Conservation (phyloP, 495 filamentous ascomycete genomes). For the Massariosphaeria phaeospora region DNA sequence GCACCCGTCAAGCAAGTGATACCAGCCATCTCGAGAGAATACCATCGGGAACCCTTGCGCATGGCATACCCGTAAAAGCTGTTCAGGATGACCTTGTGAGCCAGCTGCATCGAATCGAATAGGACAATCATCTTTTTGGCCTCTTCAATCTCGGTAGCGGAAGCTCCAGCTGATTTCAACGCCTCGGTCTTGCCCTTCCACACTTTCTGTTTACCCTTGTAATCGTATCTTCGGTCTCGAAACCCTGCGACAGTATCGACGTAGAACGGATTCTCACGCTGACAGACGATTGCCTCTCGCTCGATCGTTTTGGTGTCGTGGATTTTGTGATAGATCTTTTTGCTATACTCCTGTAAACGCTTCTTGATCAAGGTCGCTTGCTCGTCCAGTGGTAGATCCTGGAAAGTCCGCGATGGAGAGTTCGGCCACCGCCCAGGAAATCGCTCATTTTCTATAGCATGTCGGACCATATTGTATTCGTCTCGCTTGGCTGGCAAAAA, state of each 20-base stretch:
- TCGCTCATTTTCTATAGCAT: constrained; percentile 84
- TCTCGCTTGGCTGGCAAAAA: constrained; percentile 93
- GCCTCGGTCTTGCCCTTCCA: constrained; percentile 95
- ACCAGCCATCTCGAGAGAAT: constrained; percentile 99
- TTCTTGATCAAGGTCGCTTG: constrained; percentile 80
- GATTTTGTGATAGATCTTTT: constrained; percentile 99
- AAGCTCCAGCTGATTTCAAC: constrained; percentile 74
- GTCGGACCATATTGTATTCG: constrained; percentile 98
- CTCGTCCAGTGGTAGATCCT: constrained; percentile 76
- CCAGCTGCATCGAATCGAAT: constrained; percentile 92
- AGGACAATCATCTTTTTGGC: constrained; percentile 98
- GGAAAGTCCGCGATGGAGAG: constrained; percentile 65
- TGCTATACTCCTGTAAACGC: constrained; percentile 84
- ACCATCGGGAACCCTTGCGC: constrained; percentile 98
- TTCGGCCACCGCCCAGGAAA: constrained; percentile 76
- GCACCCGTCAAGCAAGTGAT: constrained; percentile 97
- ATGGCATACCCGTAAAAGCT: constrained; percentile 99
- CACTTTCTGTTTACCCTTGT: constrained; percentile 95
- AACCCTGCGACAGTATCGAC: constrained; percentile 94
- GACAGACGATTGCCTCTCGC: constrained; percentile 95
- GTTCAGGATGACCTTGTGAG: constrained; percentile 98
- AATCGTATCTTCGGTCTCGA: constrained; percentile 92
- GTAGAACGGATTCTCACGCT: constrained; percentile 98
- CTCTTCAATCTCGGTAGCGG: constrained; percentile 73
- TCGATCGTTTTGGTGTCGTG: constrained; percentile 91